These are phyloP conservation scores for Eimeria necatrix DNA, from an alignment of 169 alveolate genomes.

Conservation along the genomic window DNA sequence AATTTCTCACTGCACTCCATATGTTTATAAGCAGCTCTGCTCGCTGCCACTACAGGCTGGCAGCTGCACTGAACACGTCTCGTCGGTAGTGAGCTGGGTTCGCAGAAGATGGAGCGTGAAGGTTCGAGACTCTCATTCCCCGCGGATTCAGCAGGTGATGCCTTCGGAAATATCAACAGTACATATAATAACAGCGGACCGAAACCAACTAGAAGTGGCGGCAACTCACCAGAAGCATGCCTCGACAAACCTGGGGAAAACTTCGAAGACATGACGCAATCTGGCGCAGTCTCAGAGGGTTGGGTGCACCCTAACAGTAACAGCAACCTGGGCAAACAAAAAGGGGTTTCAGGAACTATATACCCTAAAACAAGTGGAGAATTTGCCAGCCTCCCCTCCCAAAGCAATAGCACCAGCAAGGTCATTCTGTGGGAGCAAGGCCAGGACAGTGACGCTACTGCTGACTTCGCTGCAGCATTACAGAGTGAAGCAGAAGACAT, in stretches of 20 bases:
- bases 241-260: constrained; percentile 1
- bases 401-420: constrained; percentile 52
- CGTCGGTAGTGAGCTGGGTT: neutral
- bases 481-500: neutral
- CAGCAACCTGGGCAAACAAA: constrained; percentile 25
- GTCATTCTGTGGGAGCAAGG: constrained; percentile 55
- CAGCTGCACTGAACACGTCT: constrained; percentile 34
- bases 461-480: neutral
- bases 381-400: constrained; percentile 64
- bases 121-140: constrained; percentile 20
- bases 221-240: neutral
- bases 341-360: neutral
- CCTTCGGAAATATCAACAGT: neutral
- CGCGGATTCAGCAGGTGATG: neutral
- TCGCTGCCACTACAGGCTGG: constrained; percentile 50
- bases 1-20: neutral
- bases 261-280: constrained; percentile 37
- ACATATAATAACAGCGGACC: neutral
- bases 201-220: neutral
- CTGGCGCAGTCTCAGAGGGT: constrained; percentile 45
- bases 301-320: constrained; percentile 71
- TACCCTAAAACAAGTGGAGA: constrained; percentile 49
- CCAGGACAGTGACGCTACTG: constrained; percentile 11
- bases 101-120: constrained; percentile 25
- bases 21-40: constrained; percentile 31